phyloP scores from a whole-genome alignment of 1,139 yeast species.

The Eremothecium gossypii region DNA sequence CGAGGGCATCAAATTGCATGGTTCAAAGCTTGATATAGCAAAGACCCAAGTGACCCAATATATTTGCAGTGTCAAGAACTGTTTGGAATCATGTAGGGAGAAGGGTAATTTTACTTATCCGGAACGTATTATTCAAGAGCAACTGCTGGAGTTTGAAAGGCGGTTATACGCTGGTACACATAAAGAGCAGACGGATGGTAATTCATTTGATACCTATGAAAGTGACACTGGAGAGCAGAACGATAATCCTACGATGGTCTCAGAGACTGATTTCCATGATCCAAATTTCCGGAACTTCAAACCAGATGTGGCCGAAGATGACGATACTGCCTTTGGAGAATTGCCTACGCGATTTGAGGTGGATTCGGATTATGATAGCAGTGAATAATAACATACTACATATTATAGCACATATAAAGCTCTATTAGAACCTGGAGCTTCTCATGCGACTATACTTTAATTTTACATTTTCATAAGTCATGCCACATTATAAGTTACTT shows the following conservation, averaged over 20 bases:
- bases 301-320: conserved; percentile 5
- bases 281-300: conserved; percentile 1
- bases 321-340: conserved; percentile 4
- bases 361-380: conserved; percentile 6
- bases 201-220: background rate
- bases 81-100: conserved; percentile 13
- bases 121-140: conserved; percentile 14
- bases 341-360: conserved; percentile 7
- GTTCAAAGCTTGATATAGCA: conserved; percentile 20
- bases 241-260: background rate
- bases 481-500: background rate
- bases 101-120: conserved; percentile 18
- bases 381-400: conserved; percentile 4
- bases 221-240: background rate
- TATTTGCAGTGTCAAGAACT: conserved; percentile 16
- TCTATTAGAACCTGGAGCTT: conserved; percentile 2
- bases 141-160: conserved; percentile 16
- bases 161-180: conserved; percentile 10
- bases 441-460: background rate
- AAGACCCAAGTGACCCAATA: conserved; percentile 21
- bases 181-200: background rate
- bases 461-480: background rate
- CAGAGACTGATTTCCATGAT: background rate
- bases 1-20: conserved; percentile 7
- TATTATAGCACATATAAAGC: background rate